These are phyloP conservation scores for Penicillium macrosclerotiorum DNA, from an alignment of 495 filamentous ascomycete genomes.

Conservation along the genomic window DNA sequence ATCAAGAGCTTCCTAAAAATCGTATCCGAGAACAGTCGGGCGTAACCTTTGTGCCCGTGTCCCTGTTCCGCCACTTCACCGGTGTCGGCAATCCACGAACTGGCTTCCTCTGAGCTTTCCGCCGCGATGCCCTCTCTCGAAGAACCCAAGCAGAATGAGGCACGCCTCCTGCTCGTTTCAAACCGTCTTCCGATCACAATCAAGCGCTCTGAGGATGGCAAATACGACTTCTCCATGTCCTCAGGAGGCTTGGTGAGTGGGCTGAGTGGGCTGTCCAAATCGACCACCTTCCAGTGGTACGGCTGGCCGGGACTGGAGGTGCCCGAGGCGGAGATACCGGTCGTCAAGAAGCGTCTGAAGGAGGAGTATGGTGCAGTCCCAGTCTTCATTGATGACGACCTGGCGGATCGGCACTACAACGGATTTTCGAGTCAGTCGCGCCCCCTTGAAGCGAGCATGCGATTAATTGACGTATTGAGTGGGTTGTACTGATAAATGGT, in stretches of 20 bases:
- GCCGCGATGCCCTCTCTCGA: conserved; percentile 36
- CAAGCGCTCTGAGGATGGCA: conserved; percentile 80
- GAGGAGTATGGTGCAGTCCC: conserved; percentile 72
- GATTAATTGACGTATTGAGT: neutral
- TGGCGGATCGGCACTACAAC: conserved; percentile 81
- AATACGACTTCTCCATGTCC: conserved; percentile 89
- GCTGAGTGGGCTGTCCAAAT: conserved; percentile 82
- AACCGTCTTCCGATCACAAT: conserved; percentile 95
- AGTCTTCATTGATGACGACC: conserved; percentile 74
- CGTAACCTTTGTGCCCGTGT: neutral
- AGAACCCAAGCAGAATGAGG: conserved; percentile 31
- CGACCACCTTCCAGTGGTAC: conserved; percentile 94
- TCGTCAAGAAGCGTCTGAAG: conserved; percentile 64
- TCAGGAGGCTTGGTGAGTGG: conserved; percentile 93
- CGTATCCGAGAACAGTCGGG: too few relatives aligned
- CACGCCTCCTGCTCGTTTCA: conserved; percentile 76
- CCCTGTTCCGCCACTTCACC: neutral
- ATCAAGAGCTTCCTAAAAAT: too few relatives aligned
- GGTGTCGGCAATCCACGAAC: too few relatives aligned
- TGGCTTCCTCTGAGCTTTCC: conserved; percentile 2
- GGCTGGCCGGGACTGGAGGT: conserved; percentile 93
- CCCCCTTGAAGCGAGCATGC: too few relatives aligned
- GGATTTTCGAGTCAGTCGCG: conserved; percentile 73
- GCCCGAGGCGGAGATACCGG: conserved; percentile 64
- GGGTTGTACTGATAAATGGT: neutral